Evolutionary conservation across 2,329 filamentous ascomycete species (phyloP).

Genomic region (Domatiomyces catenatus): DNA sequence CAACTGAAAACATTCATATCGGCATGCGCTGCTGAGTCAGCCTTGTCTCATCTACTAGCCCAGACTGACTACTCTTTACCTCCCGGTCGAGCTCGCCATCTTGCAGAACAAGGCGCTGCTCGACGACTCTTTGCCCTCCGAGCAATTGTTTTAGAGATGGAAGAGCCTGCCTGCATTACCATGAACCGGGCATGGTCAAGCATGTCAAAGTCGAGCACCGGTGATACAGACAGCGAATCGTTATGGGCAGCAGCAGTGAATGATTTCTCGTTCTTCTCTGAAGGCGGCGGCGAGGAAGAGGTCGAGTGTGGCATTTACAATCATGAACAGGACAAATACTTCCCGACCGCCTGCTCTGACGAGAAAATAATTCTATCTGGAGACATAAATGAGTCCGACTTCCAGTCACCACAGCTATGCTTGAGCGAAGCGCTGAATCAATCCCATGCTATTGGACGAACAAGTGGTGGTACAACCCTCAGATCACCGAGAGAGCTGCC

Average conservation of each 20-base stretch:
- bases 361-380: conserved; percentile 29
- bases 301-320: conserved; percentile 36
- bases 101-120: conserved; percentile 34
- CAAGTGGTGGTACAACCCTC: neutral
- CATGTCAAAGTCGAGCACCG: conserved; percentile 39
- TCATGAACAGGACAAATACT: conserved; percentile 28
- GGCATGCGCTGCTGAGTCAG: conserved; percentile 40
- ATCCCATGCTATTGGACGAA: neutral
- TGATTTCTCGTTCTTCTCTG: conserved; percentile 48
- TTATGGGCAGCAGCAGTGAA: conserved; percentile 44
- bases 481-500: conserved; percentile 14
- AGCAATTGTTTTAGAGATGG: conserved; percentile 42
- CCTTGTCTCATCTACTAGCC: conserved; percentile 38
- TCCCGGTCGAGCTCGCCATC: conserved; percentile 37
- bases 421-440: conserved; percentile 3
- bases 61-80: conserved; percentile 43
- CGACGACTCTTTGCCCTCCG: conserved; percentile 39
- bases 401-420: conserved; percentile 7
- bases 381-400: conserved; percentile 19
- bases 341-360: conserved; percentile 28
- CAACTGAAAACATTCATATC: conserved; percentile 40
- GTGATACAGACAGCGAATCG: conserved; percentile 43
- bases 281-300: conserved; percentile 25
- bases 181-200: conserved; percentile 19
- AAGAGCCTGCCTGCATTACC: conserved; percentile 18